Percentiles rank a stretch among this genome's conserved stretches.
Conservation (phyloP, 2,329 filamentous ascomycete genomes). For the Emergomyces pasteurianus region DNA sequence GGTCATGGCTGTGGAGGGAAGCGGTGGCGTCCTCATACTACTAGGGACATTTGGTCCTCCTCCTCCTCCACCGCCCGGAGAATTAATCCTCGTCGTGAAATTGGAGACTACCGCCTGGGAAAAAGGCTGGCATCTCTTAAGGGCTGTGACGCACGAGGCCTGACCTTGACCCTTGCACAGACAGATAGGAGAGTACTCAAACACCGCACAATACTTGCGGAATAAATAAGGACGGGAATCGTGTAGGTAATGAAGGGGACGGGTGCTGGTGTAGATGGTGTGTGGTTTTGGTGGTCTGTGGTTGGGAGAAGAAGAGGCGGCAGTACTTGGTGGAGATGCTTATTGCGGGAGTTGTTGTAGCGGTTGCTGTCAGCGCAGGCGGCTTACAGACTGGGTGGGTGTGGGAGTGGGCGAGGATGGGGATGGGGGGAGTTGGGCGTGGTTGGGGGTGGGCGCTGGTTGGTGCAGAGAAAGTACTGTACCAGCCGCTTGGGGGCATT, state of each 20-base stretch:
- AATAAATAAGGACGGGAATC: neutral
- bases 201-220: neutral
- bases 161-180: neutral
- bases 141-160: neutral
- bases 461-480: neutral
- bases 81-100: slow-evolving; percentile 23
- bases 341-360: slow-evolving; percentile 2
- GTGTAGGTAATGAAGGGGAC: neutral
- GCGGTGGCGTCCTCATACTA: slow-evolving; percentile 29
- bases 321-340: neutral
- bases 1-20: slow-evolving; percentile 28
- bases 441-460: neutral
- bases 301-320: slow-evolving; percentile 7
- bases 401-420: neutral
- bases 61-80: slow-evolving; percentile 21
- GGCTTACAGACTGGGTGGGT: neutral
- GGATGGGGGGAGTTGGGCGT: neutral
- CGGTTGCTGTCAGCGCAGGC: neutral
- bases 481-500: neutral
- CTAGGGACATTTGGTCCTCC: slow-evolving; percentile 14
- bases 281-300: neutral
- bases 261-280: neutral
- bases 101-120: slow-evolving; percentile 19
- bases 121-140: slow-evolving; percentile 24
- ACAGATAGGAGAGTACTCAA: neutral